Conservation (phyloP, 2,329 filamentous ascomycete species). For the Fusarium musae region DNA sequence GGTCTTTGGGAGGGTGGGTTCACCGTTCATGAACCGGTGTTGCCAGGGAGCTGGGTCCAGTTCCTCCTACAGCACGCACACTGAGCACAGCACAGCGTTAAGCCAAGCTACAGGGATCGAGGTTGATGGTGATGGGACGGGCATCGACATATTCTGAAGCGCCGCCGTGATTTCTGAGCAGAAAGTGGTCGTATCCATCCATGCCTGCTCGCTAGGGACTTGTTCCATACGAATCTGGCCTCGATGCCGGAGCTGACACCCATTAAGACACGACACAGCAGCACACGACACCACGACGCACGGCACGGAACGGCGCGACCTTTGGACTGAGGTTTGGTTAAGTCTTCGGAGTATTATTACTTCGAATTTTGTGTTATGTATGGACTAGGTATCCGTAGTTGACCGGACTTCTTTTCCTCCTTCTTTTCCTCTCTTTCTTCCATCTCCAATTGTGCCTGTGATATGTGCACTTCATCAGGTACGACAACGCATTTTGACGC, state of each 20-base stretch:
- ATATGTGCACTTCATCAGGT: slow-evolving; percentile 3
- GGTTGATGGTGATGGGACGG: slow-evolving; percentile 34
- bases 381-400: slow-evolving; percentile 8
- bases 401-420: not conserved
- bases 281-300: slow-evolving; percentile 9
- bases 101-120: slow-evolving; percentile 35
- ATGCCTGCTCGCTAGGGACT: slow-evolving; percentile 9
- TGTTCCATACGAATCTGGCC: not conserved
- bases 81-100: not conserved
- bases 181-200: slow-evolving; percentile 19
- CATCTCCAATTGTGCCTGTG: not conserved
- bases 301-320: slow-evolving; percentile 13
- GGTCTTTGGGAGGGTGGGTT: slow-evolving; percentile 5
- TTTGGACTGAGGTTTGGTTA: slow-evolving; percentile 13
- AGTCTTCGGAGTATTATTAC: slow-evolving; percentile 5
- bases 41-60: slow-evolving; percentile 5
- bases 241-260: not conserved
- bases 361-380: slow-evolving; percentile 22
- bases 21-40: slow-evolving; percentile 27
- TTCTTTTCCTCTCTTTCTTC: not conserved
- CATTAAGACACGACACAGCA: not conserved
- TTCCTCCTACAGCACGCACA: not conserved
- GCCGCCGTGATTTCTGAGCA: slow-evolving; percentile 32
- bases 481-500: slow-evolving; percentile 12
- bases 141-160: slow-evolving; percentile 41